Evolutionary conservation across 768 basidiomycete genomes (phyloP).

Genomic region (Mycena haematopus): DNA sequence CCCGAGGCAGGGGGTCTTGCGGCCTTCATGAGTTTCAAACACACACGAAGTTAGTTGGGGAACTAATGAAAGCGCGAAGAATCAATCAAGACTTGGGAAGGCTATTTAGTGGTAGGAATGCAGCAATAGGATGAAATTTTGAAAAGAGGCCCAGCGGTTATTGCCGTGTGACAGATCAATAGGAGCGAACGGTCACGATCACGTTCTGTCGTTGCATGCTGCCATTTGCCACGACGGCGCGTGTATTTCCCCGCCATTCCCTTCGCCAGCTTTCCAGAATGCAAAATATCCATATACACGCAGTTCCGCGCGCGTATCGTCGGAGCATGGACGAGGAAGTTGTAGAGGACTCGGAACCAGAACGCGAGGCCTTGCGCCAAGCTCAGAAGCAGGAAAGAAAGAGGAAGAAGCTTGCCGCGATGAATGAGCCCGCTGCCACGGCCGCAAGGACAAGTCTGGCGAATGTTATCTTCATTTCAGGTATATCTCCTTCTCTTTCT

Average conservation of each 20-base stretch:
- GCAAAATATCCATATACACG: not conserved
- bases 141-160: not conserved
- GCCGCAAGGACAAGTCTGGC: not conserved
- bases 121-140: not conserved
- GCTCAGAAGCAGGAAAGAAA: constrained; percentile 33
- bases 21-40: constrained; percentile 36
- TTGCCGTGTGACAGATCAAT: too few species aligned
- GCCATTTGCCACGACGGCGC: not conserved
- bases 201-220: constrained; percentile 7
- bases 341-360: constrained; percentile 77
- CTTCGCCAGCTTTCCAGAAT: constrained; percentile 4
- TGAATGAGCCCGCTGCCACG: not conserved
- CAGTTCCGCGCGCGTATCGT: constrained; percentile 7
- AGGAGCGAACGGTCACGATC: constrained; percentile 2
- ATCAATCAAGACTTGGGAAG: not conserved
- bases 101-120: not conserved
- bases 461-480: constrained; percentile 23
- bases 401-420: constrained; percentile 29
- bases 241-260: constrained; percentile 12
- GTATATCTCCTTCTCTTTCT: not conserved
- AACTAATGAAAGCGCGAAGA: constrained; percentile 8
- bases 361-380: constrained; percentile 53
- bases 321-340: constrained; percentile 40
- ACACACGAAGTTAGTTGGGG: constrained; percentile 1
- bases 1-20: constrained; percentile 36